Conservation (phyloP, 179 eudicot species). For the Amaranthus tricolor region DNA sequence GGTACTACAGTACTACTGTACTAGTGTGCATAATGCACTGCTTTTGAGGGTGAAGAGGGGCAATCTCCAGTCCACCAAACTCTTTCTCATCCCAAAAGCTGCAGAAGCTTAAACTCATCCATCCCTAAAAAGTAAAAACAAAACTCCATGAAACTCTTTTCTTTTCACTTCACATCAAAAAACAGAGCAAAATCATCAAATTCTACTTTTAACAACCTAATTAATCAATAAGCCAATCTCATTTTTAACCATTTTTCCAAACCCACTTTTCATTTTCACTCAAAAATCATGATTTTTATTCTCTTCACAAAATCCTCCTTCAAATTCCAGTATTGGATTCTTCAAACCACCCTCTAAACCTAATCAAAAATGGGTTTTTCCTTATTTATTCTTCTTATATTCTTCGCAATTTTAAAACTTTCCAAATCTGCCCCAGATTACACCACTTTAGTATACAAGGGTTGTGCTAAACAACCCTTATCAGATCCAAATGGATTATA, state of each 20-base stretch:
- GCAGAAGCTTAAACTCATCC: conserved; percentile 9
- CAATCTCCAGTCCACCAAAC: too few relatives aligned
- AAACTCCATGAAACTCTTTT: too few relatives aligned
- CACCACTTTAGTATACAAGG: conserved; percentile 70
- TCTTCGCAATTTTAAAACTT: conserved; percentile 17
- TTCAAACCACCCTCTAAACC: background rate
- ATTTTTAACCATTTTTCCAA: background rate
- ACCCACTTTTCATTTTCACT: conserved; percentile 20
- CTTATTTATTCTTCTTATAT: conserved; percentile 17
- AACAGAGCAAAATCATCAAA: conserved; percentile 14
- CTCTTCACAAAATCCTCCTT: too few relatives aligned
- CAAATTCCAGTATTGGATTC: conserved; percentile 5
- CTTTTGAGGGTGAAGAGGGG: too few relatives aligned
- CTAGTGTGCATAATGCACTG: too few relatives aligned
- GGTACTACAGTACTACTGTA: too few relatives aligned
- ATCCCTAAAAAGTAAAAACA: background rate
- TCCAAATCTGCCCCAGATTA: conserved; percentile 49
- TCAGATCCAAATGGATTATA: conserved; percentile 81
- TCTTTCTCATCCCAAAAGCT: conserved; percentile 32
- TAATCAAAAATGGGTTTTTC: conserved; percentile 34
- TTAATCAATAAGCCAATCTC: background rate
- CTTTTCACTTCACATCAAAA: background rate
- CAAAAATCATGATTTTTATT: background rate
- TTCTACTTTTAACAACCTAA: background rate
- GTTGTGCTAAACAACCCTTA: conserved; percentile 69